Evolutionary conservation across 2,329 filamentous ascomycete genomes (phyloP), one percentile per base, ranked within the genome.

Genomic region (Elsinoe necatrix): DNA sequence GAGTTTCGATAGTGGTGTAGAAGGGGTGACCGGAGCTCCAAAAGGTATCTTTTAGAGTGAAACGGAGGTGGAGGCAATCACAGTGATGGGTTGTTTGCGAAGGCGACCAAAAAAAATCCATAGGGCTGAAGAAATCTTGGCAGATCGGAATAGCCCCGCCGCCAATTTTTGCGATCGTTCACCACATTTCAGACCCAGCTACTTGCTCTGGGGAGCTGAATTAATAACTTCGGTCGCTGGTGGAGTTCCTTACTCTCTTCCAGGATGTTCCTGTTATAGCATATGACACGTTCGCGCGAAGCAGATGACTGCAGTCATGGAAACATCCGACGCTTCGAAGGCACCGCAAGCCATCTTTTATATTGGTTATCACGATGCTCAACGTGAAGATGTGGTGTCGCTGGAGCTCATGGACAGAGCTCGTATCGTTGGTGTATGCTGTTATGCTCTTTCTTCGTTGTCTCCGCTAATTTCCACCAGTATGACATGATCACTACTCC

Each of bases 401-500:
- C 79, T 85, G 52, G 71, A 81, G 61, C 77, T 87, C 66, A 82
- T 89, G 64, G 77, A 79, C 54, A 78, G 86, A 65, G 78, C 88
- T 9, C 77, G 89, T 50, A 55, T 63, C 48, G 51, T 61, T 61
- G 85, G 86, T 65, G 74, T 80, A 61, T 84, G 84, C 42, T 43
- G 27, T 29, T 9, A 29, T 9, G 27, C 27, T 29, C 27, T 29
- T 29, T 9, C 9, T 4, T 29, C 9, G 27, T 29, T 29, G 4
- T 29, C 4, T 9, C 9, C 27, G n/a, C 14, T 23, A 57, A 25
- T 31, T 20, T 14, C 54, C 7, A 60, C n/a, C 63, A 91, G 86
- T 89, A 92, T 74, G 82, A 85, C 67, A 88, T 90, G 75, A 79
- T 87, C 61, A 91, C 87, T 3, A 84, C 83, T 16, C 85, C 87